phyloP scores from a whole-genome alignment of 768 basidiomycete species.

The Rhodotorula paludigena region DNA sequence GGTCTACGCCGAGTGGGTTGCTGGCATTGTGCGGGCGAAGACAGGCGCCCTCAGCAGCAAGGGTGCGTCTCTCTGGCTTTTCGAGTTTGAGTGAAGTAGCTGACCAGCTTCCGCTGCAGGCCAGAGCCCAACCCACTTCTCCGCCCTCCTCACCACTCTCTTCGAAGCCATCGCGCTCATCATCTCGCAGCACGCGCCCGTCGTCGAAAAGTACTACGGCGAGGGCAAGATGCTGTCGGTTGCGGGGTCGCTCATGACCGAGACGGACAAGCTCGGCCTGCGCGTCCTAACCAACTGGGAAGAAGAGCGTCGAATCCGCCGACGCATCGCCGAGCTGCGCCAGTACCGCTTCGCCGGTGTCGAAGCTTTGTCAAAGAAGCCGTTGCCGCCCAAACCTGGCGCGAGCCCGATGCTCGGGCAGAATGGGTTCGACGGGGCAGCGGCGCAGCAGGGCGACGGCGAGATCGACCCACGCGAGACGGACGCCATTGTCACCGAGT shows the following conservation, averaged over 20 bases:
- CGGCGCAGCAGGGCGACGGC: constrained; percentile 49
- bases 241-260: constrained; percentile 62
- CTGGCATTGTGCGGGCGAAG: constrained; percentile 45
- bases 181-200: constrained; percentile 92
- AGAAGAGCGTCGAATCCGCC: constrained; percentile 60
- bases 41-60: constrained; percentile 23
- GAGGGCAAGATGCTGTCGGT: constrained; percentile 80
- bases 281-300: constrained; percentile 77
- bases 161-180: constrained; percentile 95
- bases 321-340: background rate
- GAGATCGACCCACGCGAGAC: constrained; percentile 79
- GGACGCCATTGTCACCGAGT: constrained; percentile 80
- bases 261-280: constrained; percentile 78
- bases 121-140: constrained; percentile 85
- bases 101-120: constrained; percentile 52
- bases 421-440: constrained; percentile 10
- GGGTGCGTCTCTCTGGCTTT: constrained; percentile 12
- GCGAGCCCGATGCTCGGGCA: constrained; percentile 17
- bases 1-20: constrained; percentile 87
- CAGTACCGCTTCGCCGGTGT: constrained; percentile 9
- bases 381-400: background rate
- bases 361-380: background rate
- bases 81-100: background rate
- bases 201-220: constrained; percentile 98
- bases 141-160: constrained; percentile 79